Conservation (phyloP, 2,329 filamentous ascomycete species). For the Xylaria polymorpha region DNA sequence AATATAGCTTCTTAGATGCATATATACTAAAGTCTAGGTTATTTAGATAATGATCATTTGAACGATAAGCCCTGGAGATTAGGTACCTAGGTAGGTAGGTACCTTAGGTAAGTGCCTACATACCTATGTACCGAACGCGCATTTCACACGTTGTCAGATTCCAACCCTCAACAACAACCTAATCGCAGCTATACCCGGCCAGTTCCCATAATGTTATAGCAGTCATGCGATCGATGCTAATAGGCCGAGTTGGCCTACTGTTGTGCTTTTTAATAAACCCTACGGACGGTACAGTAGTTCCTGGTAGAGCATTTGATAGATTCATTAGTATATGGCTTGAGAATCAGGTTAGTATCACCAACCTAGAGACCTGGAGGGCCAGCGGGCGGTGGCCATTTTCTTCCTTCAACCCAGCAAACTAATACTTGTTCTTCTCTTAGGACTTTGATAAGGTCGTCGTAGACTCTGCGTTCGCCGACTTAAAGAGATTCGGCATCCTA, state of each 20-base stretch:
- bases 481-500: slow-evolving; percentile 58
- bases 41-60: background rate
- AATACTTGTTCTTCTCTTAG: slow-evolving; percentile 44
- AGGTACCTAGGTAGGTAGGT: background rate
- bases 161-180: background rate
- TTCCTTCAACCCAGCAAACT: slow-evolving; percentile 18
- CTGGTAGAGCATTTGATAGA: slow-evolving; percentile 55
- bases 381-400: background rate
- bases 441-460: slow-evolving; percentile 57
- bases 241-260: slow-evolving; percentile 35
- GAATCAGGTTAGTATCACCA: slow-evolving; percentile 52
- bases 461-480: slow-evolving; percentile 54
- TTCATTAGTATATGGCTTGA: slow-evolving; percentile 60
- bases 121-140: too few species aligned
- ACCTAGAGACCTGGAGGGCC: too few species aligned
- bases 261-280: slow-evolving; percentile 36
- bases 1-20: background rate
- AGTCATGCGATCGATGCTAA: slow-evolving; percentile 35
- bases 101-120: too few species aligned
- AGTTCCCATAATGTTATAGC: slow-evolving; percentile 31
- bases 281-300: slow-evolving; percentile 46
- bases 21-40: background rate
- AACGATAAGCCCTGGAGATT: slow-evolving; percentile 2
- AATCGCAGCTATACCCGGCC: background rate
- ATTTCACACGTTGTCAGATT: slow-evolving; percentile 5